phyloP scores from a whole-genome alignment of 1,284 basidiomycete species.

The Phellopilus nigrolimitatus region DNA sequence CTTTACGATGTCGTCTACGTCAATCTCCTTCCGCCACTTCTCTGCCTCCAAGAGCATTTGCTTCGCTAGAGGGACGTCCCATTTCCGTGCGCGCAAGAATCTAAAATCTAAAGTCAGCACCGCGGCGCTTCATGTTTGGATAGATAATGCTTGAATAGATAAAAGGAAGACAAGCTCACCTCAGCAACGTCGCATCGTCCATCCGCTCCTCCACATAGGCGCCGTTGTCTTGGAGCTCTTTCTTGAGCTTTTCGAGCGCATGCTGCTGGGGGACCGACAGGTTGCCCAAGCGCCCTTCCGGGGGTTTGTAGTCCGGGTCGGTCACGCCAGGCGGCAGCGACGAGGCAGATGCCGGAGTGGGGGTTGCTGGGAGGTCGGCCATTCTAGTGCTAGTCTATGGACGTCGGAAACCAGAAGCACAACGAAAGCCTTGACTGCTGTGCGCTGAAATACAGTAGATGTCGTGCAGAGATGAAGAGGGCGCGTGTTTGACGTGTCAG shows the following conservation, averaged over 20 bases:
- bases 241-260: constrained; percentile 68
- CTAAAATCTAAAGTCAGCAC: constrained; percentile 30
- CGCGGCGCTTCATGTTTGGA: background rate
- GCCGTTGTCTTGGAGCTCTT: constrained; percentile 60
- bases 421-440: background rate
- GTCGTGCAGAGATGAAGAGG: background rate
- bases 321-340: constrained; percentile 30
- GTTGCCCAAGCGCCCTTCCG: constrained; percentile 80
- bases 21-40: constrained; percentile 88
- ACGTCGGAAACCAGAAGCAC: background rate
- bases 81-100: constrained; percentile 92
- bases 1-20: constrained; percentile 84
- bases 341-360: background rate
- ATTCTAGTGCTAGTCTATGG: background rate
- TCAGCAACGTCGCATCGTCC: constrained; percentile 77
- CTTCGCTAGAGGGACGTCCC: constrained; percentile 81
- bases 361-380: constrained; percentile 3
- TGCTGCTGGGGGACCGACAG: constrained; percentile 69
- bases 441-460: background rate
- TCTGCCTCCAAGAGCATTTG: constrained; percentile 82
- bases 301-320: constrained; percentile 65
- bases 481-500: background rate
- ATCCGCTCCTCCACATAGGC: constrained; percentile 66
- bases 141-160: no score
- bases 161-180: constrained; percentile 37